phyloP scores from a whole-genome alignment of 768 basidiomycete genomes.

The Cyclocybe cylindracea region DNA sequence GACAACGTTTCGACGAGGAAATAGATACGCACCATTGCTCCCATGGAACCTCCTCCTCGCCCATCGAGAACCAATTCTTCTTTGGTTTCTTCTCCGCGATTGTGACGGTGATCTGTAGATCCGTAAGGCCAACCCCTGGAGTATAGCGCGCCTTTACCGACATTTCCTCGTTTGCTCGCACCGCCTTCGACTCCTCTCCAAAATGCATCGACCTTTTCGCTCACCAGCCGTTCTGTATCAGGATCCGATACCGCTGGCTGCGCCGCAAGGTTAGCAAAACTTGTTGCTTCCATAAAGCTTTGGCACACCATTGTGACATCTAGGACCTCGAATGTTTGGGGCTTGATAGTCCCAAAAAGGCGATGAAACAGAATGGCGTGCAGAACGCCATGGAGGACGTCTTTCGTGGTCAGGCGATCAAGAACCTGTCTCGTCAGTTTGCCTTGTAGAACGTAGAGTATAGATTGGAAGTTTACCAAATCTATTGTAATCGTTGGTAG shows the following conservation, averaged over 20 bases:
- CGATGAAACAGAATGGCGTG: slow-evolving; percentile 85
- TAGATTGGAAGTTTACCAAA: slow-evolving; percentile 31
- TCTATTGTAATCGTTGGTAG: slow-evolving; percentile 53
- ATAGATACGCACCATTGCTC: slow-evolving; percentile 67
- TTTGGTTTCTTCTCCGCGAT: slow-evolving; percentile 77
- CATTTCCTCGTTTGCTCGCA: slow-evolving; percentile 68
- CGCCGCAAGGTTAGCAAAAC: neutral
- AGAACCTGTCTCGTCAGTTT: slow-evolving; percentile 47
- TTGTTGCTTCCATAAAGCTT: neutral
- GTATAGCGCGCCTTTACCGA: slow-evolving; percentile 21
- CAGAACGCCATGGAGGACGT: slow-evolving; percentile 75
- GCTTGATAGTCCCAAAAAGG: slow-evolving; percentile 77
- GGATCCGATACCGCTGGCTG: slow-evolving; percentile 80
- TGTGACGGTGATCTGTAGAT: slow-evolving; percentile 62
- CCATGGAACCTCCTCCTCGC: slow-evolving; percentile 85
- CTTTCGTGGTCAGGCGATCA: slow-evolving; percentile 71
- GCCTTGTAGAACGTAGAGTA: neutral
- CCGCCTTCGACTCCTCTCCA: slow-evolving; percentile 76
- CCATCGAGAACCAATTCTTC: slow-evolving; percentile 79
- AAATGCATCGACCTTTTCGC: slow-evolving; percentile 76
- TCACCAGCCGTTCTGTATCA: slow-evolving; percentile 69
- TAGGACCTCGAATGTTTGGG: slow-evolving; percentile 74
- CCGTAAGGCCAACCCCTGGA: neutral
- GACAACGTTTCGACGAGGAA: neutral
- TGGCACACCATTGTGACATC: slow-evolving; percentile 79